phyloP scores from a whole-genome alignment of 2,329 filamentous ascomycete genomes.

The Alternaria brassicae region DNA sequence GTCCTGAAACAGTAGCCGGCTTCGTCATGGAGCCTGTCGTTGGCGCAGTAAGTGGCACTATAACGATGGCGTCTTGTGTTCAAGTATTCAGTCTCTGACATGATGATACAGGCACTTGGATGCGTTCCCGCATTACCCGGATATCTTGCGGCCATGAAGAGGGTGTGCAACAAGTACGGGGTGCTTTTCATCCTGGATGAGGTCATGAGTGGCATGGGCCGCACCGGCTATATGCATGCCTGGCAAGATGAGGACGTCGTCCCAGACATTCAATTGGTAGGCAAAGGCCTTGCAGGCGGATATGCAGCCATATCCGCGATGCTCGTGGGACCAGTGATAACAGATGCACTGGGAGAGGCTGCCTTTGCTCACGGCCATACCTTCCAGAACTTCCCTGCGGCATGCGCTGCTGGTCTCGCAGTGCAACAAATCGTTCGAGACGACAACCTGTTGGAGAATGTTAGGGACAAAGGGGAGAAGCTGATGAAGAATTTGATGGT shows the following conservation, averaged over 20 bases:
- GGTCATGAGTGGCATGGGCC: conserved; percentile 73
- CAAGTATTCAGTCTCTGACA: not conserved
- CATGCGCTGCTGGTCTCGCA: conserved; percentile 68
- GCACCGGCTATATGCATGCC: conserved; percentile 66
- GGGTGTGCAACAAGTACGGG: conserved; percentile 73
- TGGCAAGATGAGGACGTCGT: conserved; percentile 66
- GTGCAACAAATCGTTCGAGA: conserved; percentile 67
- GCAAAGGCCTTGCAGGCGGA: conserved; percentile 71
- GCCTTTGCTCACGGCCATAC: conserved; percentile 68
- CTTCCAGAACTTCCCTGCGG: conserved; percentile 67
- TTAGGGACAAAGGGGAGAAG: conserved; percentile 60
- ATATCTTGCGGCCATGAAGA: conserved; percentile 73
- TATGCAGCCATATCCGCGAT: conserved; percentile 68
- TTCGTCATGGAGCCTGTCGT: conserved; percentile 78
- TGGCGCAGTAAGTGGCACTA: conserved; percentile 65
- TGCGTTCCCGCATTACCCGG: conserved; percentile 71
- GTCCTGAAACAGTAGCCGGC: conserved; percentile 70
- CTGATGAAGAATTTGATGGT: conserved; percentile 56
- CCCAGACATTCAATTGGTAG: conserved; percentile 71
- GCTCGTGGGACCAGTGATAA: conserved; percentile 61
- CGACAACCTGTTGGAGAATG: conserved; percentile 66
- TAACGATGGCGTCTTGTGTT: not conserved
- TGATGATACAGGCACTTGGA: conserved; percentile 63
- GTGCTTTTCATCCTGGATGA: conserved; percentile 81
- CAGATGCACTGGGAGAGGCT: conserved; percentile 57